These are phyloP conservation scores for Oenanthe javanica DNA, from an alignment of 140 eudicot genomes.

Conservation along the genomic window DNA sequence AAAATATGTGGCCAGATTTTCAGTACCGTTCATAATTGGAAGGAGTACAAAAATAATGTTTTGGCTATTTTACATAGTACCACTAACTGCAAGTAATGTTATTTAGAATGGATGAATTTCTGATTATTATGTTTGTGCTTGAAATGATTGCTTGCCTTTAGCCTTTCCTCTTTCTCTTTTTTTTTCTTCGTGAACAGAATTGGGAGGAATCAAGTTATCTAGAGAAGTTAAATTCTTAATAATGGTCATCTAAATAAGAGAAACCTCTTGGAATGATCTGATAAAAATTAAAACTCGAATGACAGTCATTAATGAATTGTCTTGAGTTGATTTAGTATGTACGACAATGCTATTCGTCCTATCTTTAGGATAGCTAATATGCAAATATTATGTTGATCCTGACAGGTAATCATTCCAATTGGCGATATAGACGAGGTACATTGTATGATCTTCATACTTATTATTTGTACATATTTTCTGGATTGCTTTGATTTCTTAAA, in stretches of 20 bases:
- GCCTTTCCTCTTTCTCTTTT: background rate
- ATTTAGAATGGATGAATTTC: background rate
- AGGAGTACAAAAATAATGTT: background rate
- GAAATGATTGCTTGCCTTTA: background rate
- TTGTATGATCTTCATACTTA: background rate
- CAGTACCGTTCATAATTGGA: background rate
- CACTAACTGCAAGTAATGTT: background rate
- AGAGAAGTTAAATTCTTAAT: background rate
- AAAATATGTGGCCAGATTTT: background rate
- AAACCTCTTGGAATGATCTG: background rate
- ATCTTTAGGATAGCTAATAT: background rate
- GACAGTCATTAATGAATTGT: background rate
- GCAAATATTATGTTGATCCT: slow-evolving; percentile 15
- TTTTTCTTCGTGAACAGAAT: background rate
- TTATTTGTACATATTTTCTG: background rate
- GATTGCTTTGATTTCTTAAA: background rate
- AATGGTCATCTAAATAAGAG: background rate
- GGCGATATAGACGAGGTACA: slow-evolving; percentile 98
- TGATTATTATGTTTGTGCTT: background rate
- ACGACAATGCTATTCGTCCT: background rate
- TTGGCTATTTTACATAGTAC: background rate
- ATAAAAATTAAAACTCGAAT: background rate
- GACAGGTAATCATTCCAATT: slow-evolving; percentile 84
- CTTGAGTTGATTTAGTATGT: background rate
- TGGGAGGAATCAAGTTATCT: background rate